phyloP scores from a whole-genome alignment of 345 rosid genomes.

The Excoecaria agallocha region DNA sequence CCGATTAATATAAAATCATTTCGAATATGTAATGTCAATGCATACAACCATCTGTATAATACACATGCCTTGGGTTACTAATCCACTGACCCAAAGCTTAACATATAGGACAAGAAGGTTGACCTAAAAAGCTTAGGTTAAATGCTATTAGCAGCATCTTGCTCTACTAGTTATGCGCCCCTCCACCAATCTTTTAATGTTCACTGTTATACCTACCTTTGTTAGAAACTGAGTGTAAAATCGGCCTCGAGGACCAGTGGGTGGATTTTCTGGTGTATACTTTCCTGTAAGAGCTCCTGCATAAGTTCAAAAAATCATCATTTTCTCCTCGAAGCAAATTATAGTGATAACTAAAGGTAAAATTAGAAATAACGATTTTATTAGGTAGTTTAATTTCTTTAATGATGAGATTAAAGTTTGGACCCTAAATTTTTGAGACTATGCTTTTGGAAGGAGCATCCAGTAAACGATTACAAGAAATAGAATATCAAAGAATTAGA shows the following conservation, averaged over 20 bases:
- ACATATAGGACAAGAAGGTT: no score
- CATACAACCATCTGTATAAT: no score
- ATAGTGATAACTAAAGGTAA: not conserved
- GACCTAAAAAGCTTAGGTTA: no score
- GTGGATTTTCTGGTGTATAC: conserved; percentile 82
- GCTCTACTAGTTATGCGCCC: no score
- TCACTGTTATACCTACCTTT: conserved; percentile 39
- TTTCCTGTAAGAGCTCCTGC: conserved; percentile 93
- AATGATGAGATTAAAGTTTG: not conserved
- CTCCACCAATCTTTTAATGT: no score
- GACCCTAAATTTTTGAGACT: not conserved
- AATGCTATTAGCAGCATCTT: no score
- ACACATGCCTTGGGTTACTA: no score
- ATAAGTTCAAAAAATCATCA: not conserved
- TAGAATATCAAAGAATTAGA: not conserved
- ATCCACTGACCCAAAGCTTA: no score
- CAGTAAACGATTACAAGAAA: not conserved
- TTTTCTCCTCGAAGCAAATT: not conserved
- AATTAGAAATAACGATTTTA: not conserved
- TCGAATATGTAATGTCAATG: no score
- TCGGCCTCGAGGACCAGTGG: conserved; percentile 76
- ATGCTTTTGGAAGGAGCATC: not conserved
- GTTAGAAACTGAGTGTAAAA: conserved; percentile 75
- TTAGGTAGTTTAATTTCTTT: not conserved
- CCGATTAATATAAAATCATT: no score